Percentiles rank a stretch among this genome's conserved stretches.
phyloP scores from a whole-genome alignment of 2,329 filamentous ascomycete genomes.

The Fusarium clavum region DNA sequence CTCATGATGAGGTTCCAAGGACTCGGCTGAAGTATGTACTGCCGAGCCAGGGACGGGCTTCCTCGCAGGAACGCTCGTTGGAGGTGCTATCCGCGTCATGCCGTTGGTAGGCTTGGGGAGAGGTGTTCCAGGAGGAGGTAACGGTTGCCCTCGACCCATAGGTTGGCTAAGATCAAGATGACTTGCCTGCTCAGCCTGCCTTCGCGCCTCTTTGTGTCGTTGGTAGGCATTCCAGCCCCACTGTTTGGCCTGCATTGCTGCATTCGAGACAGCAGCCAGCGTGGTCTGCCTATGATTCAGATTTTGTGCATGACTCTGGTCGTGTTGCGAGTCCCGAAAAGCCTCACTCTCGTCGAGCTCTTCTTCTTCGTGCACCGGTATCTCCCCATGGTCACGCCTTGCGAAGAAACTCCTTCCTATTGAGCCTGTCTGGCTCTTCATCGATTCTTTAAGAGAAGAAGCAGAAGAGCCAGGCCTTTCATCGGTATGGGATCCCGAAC shows the following conservation, averaged over 20 bases:
- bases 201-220: conserved; percentile 59
- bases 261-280: conserved; percentile 66
- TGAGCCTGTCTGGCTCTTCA: conserved; percentile 56
- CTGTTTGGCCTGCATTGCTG: conserved; percentile 66
- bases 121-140: conserved; percentile 84
- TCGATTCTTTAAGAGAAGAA: conserved; percentile 51
- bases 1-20: conserved; percentile 48
- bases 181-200: conserved; percentile 47
- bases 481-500: conserved; percentile 45
- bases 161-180: conserved; percentile 69
- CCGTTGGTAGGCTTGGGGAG: conserved; percentile 74
- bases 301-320: conserved; percentile 49
- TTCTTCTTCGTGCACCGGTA: conserved; percentile 49
- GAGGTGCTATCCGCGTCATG: conserved; percentile 65
- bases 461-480: conserved; percentile 48
- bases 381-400: conserved; percentile 54
- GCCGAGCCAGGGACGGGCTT: conserved; percentile 65
- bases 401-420: conserved; percentile 56
- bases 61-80: conserved; percentile 70
- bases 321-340: conserved; percentile 50
- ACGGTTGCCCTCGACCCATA: conserved; percentile 83
- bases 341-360: conserved; percentile 50
- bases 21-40: conserved; percentile 32
- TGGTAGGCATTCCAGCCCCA: conserved; percentile 71
- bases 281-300: conserved; percentile 54